A percentile compares a stretch with the other conserved stretches of the same genome.
phyloP scores from a whole-genome alignment of 2,329 filamentous ascomycete genomes.

The Ceratocystiopsis minuta region DNA sequence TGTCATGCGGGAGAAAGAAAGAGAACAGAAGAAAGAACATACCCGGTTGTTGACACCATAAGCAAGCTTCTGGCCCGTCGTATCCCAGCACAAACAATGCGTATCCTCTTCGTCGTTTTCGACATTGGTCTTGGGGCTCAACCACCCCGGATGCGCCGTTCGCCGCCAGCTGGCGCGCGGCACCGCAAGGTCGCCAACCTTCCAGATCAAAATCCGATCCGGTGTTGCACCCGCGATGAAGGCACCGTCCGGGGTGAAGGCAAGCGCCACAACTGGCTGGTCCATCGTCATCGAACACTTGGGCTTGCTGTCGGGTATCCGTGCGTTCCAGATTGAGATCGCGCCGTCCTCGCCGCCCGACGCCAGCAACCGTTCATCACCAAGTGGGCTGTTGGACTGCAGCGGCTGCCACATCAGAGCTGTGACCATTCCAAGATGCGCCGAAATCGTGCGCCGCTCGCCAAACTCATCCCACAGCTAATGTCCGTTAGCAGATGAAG shows the following conservation, averaged over 20 bases:
- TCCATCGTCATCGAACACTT: constrained; percentile 43
- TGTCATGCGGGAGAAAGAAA: neutral
- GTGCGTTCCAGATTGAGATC: constrained; percentile 44
- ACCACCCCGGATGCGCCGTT: constrained; percentile 36
- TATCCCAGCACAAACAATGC: constrained; percentile 45
- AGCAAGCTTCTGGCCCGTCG: constrained; percentile 40
- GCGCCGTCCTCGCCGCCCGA: constrained; percentile 45
- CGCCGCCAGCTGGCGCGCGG: constrained; percentile 43
- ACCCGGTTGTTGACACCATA: constrained; percentile 46
- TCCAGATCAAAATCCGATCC: constrained; percentile 44
- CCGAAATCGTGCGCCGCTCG: constrained; percentile 35
- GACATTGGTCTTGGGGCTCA: constrained; percentile 34
- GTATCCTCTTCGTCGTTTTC: constrained; percentile 41
- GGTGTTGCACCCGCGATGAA: constrained; percentile 45
- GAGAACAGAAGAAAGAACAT: constrained; percentile 16
- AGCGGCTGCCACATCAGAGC: constrained; percentile 43
- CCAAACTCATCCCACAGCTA: constrained; percentile 39
- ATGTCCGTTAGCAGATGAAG: neutral
- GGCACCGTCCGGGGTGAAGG: constrained; percentile 44
- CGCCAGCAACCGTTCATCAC: constrained; percentile 38
- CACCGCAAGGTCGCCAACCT: constrained; percentile 38
- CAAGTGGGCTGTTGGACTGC: constrained; percentile 17
- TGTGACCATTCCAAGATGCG: constrained; percentile 40
- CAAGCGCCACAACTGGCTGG: constrained; percentile 35
- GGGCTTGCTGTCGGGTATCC: constrained; percentile 33